These are phyloP conservation scores for Pseudopithomyces chartarum DNA, from an alignment of 2,329 filamentous ascomycete genomes.

Conservation along the genomic window DNA sequence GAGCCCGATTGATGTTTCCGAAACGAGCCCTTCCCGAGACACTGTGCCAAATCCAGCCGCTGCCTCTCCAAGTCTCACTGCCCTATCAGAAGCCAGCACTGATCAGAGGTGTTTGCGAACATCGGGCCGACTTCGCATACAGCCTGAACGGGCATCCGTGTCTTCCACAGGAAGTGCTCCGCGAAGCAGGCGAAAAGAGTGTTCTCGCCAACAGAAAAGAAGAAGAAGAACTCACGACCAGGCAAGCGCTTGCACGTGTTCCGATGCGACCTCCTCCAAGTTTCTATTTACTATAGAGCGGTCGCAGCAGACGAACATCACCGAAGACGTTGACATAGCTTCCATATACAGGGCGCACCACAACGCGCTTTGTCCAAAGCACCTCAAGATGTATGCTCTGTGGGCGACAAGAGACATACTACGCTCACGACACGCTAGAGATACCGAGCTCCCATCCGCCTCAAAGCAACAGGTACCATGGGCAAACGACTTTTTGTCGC, in stretches of 20 bases:
- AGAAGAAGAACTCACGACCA: background rate
- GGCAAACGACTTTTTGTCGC: background rate
- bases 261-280: constrained; percentile 8
- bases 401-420: constrained; percentile 16
- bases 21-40: background rate
- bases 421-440: constrained; percentile 5
- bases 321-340: constrained; percentile 10
- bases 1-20: background rate
- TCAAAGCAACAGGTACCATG: constrained; percentile 5
- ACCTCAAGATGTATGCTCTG: constrained; percentile 15
- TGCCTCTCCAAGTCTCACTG: background rate
- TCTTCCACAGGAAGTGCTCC: background rate
- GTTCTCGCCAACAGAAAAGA: constrained; percentile 1
- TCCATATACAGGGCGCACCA: constrained; percentile 8
- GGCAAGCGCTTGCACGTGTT: constrained; percentile 11
- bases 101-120: background rate
- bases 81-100: background rate
- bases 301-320: constrained; percentile 7
- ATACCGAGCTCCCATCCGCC: constrained; percentile 1
- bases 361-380: constrained; percentile 8
- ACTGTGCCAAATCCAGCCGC: background rate
- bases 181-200: constrained; percentile 1
- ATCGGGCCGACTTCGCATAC: constrained; percentile 10
- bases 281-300: constrained; percentile 15
- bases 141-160: background rate